phyloP scores from a whole-genome alignment of 495 filamentous ascomycete species.

The Aspergillus nanangensis region DNA sequence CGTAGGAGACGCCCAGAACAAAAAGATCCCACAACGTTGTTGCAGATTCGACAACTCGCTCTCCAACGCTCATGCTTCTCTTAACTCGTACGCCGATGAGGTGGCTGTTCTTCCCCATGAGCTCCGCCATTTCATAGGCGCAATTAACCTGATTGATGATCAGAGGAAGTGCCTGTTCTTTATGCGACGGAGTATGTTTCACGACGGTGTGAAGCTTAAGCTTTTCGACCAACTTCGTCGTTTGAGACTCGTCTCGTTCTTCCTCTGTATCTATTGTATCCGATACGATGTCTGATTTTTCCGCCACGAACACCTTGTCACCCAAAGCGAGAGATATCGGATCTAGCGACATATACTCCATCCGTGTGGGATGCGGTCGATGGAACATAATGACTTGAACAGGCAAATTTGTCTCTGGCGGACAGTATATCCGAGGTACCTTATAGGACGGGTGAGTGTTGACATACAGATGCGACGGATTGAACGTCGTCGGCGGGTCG shows the following conservation, averaged over 20 bases:
- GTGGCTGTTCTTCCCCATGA: slow-evolving; percentile 83
- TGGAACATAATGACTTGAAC: slow-evolving; percentile 89
- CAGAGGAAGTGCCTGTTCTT: slow-evolving; percentile 72
- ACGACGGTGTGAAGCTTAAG: slow-evolving; percentile 82
- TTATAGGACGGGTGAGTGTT: slow-evolving; percentile 51
- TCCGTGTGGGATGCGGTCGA: slow-evolving; percentile 75
- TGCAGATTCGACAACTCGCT: slow-evolving; percentile 92
- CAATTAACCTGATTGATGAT: slow-evolving; percentile 97
- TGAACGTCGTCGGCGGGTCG: slow-evolving; percentile 46
- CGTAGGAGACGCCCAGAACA: slow-evolving; percentile 61
- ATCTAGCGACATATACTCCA: slow-evolving; percentile 93
- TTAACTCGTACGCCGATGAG: slow-evolving; percentile 75
- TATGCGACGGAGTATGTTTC: slow-evolving; percentile 68
- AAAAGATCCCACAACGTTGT: slow-evolving; percentile 75
- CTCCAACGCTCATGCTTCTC: slow-evolving; percentile 85
- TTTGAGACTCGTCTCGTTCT: slow-evolving; percentile 61
- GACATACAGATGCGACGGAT: slow-evolving; percentile 66
- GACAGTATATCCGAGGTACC: slow-evolving; percentile 69
- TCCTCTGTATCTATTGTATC: slow-evolving; percentile 40
- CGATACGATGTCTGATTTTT: slow-evolving; percentile 19
- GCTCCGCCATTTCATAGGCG: slow-evolving; percentile 77
- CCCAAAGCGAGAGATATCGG: slow-evolving; percentile 85
- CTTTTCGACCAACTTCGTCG: slow-evolving; percentile 72
- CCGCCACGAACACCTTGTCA: slow-evolving; percentile 54
- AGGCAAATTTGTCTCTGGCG: slow-evolving; percentile 52